A percentile compares a stretch with the other conserved stretches of the same genome.
These are phyloP conservation scores for Eucalyptus regnans DNA, from an alignment of 345 rosid genomes.

Conservation along the genomic window DNA sequence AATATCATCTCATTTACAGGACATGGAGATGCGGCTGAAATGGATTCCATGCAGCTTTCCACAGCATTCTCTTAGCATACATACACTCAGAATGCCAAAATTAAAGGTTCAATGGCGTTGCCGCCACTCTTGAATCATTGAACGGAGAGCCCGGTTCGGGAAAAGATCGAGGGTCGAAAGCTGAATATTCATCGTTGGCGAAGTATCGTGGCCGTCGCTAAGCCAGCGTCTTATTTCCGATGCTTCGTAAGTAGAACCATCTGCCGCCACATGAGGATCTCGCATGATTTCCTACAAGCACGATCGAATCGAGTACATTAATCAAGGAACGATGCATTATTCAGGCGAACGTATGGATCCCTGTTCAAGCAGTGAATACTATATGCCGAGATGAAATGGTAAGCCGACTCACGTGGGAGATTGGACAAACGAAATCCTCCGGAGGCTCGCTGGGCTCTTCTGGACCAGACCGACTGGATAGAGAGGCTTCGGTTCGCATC, in stretches of 20 bases:
- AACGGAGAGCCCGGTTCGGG: slow-evolving; percentile 54
- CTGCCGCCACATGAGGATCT: slow-evolving; percentile 86
- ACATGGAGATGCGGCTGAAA: not conserved
- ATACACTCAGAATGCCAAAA: not conserved
- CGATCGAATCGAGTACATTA: not conserved
- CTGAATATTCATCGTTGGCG: slow-evolving; percentile 64
- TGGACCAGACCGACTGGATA: not conserved
- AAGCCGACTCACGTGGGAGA: slow-evolving; percentile 40
- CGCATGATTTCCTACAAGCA: slow-evolving; percentile 64
- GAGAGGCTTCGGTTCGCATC: slow-evolving; percentile 28
- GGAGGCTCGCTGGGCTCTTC: slow-evolving; percentile 39
- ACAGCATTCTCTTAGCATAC: not conserved
- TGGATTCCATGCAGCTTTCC: not conserved
- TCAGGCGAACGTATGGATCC: not conserved
- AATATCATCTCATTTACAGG: not conserved
- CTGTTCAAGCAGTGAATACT: not conserved
- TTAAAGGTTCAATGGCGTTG: slow-evolving; percentile 10
- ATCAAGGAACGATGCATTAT: not conserved
- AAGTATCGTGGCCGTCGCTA: slow-evolving; percentile 46
- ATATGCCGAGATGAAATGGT: not conserved
- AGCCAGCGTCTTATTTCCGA: slow-evolving; percentile 75
- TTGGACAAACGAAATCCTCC: slow-evolving; percentile 64
- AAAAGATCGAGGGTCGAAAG: slow-evolving; percentile 28
- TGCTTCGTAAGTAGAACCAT: slow-evolving; percentile 79
- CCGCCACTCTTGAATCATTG: slow-evolving; percentile 62